Evolutionary conservation across 768 basidiomycete species (phyloP), one percentile per base, ranked within the genome.

Genomic region (Termitomyces eurrhizus): DNA sequence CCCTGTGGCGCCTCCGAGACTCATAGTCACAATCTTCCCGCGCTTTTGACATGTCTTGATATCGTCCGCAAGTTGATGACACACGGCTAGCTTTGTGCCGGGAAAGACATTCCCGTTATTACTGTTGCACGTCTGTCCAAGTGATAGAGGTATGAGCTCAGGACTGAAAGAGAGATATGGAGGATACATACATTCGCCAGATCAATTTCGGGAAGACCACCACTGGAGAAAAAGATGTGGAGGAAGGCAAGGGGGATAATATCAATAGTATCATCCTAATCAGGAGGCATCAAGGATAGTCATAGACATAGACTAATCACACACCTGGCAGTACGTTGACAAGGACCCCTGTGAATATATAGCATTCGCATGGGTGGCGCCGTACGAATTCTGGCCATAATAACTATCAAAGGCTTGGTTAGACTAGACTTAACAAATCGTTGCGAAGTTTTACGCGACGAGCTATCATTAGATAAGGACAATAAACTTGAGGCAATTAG

Each of bases 351-450:
- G 87, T 58, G 73, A 87, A 64, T 84, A 75, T 24, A 81, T 75
- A 2, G 77, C 69, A 62, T 85, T 77, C 26, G 68, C 65, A 60
- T 81, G 78, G 8, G 74, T 75, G 11, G 86, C 88, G 35, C 89
- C 87, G 62, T 87, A 87, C 0, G 88, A 88, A 65, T 89, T 86
- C 70, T 90, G 87, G 58, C 88, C 89, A 83, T 85, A 89, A 69
- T 88, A 89, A 33, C 86, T 87, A 68, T 48, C n/a, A 36, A 29
- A 39, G 29, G 32, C 49, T 26, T 29, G 12, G 54, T 57, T 57
- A 52, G 48, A 32, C 24, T 26, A 32, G 12, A 49, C 21, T 46
- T 44, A 21, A 14, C n/a, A 13, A 45, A 58, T 1, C 16, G 35
- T 8, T 9, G n/a, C 0, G 18, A 44, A 33, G 24, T 39, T 80